Evolutionary conservation across 1,284 basidiomycete species (phyloP), one percentile per base, ranked within the genome.

Genomic region (Leccinum fallax): DNA sequence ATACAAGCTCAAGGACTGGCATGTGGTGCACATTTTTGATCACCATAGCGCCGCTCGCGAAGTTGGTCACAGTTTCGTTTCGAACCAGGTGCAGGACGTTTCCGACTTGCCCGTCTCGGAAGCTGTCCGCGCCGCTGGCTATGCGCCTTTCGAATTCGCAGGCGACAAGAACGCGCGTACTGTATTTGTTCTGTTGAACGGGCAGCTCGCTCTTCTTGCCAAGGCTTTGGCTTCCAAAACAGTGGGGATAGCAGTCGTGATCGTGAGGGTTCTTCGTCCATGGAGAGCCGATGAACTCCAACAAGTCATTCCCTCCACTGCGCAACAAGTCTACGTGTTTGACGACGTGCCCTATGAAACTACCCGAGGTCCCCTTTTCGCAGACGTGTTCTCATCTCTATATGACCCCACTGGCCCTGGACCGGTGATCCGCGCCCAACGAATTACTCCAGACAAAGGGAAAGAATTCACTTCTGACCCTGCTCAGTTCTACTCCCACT

Each of bases 21-120:
- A 94, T 76, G 85, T 90, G 60, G 82, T 90, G 61, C 92, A 93
- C 73, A 76, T 94, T 43, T 93, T 94, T 71, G 90, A 94, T 73
- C 90, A 93, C 67, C 80, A 88, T 71, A 82, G 85, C 66, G 80
- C 85, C 49, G 78, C 86, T 54, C 85, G 93, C 21, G 91, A 94
- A 75, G 76, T 83, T n/a, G 86, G 90, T 13, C 83, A 86, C 62
- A 68, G 78, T 16, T 72, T 88, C 49, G 59, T 69, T 30, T 36
- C 65, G 54, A 69, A 75, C 52, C 59, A 71, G n/a, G 61, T 72
- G 11, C 73, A 76, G 60, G 66, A 72, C 53, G 60, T 74, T 58
- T 66, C 75, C 53, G 68, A 69, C 61, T 61, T 73, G 52, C 60
- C 78, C 61, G 57, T 89, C 53, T 70, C 77, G 32, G 81, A 85